Base-by-base conservation (phyloP, 2,329 filamentous ascomycete species). In the Aureobasidium musti region DNA sequence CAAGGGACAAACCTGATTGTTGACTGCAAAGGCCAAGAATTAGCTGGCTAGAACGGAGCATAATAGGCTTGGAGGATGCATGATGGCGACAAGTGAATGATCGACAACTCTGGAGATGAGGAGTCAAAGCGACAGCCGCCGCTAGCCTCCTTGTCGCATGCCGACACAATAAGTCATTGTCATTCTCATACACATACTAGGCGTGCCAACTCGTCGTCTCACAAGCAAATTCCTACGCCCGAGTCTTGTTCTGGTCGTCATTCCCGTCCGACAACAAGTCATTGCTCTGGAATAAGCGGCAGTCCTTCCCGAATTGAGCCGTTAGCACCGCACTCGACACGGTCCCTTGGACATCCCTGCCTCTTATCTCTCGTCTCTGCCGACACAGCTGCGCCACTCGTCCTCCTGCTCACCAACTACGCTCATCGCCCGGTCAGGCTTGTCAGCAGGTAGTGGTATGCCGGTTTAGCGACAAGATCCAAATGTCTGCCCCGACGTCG, bases 401-500 rank as follows among this genome's bases (percentile, higher is more conserved):
- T 37, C 57, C 26, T 45, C 14, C 56, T 43, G 26, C 33, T 17
- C 13, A 30, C 35, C 13, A 43, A 59, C 37, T 6, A 57, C 33
- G 33, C 37, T 57, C 17, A n/a, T 19, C 21, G n/a, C 56, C 13
- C 47, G 56, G 23, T 59, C 39, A n/a, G 23, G 26, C 19, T 45
- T 10, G 39, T 33, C 56, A 33, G 47, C 49, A 11, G 49, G 11
- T 26, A 54, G 47, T 54, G 35, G 35, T 45, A 64, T 64, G 61
- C 61, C 35, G 61, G 23, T 64, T 26, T 64, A 37, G 26, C 39
- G 21, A 64, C 50, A n/a, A 28, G 4, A 26, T 54, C 19, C 26
- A 41, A 52, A 63, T 67, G 65, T 63, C 65, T 57, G 56, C 56
- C 59, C 52, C 66, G 26, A 67, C 50, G 35, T 33, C 65, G 35